Conservation (phyloP, 768 basidiomycete species). For the Vararia minispora region DNA sequence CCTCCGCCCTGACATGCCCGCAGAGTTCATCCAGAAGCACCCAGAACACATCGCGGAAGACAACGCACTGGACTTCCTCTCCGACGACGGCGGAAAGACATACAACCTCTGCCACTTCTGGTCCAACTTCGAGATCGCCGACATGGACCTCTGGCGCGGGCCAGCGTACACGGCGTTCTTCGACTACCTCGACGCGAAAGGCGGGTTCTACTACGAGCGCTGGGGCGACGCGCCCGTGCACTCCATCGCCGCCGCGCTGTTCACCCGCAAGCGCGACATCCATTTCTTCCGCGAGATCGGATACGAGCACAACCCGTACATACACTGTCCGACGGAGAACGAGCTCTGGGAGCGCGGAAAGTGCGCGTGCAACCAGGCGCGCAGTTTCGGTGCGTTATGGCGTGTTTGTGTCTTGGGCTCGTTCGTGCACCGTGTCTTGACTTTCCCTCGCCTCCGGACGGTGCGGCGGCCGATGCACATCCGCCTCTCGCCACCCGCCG, state of each 20-base stretch:
- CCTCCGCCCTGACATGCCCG: too few relatives aligned
- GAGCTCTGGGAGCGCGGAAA: conserved; percentile 28
- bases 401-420: background rate
- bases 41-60: conserved; percentile 44
- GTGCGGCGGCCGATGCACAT: too few relatives aligned
- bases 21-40: conserved; percentile 45
- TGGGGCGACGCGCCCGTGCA: conserved; percentile 39
- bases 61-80: conserved; percentile 55
- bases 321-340: conserved; percentile 33
- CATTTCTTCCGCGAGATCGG: conserved; percentile 74
- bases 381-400: conserved; percentile 45
- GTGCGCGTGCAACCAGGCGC: conserved; percentile 37
- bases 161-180: conserved; percentile 82
- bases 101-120: conserved; percentile 64
- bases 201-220: conserved; percentile 84
- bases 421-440: background rate
- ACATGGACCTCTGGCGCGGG: conserved; percentile 80
- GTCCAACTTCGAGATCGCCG: conserved; percentile 73
- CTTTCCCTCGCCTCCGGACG: background rate
- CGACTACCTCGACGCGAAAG: conserved; percentile 65
- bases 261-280: conserved; percentile 44
- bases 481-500: too few relatives aligned
- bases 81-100: conserved; percentile 50
- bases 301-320: conserved; percentile 42
- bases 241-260: conserved; percentile 38